Evolutionary conservation across 352 stramenopile genomes (phyloP), one percentile per base, ranked within the genome.

Genomic region (Phytophthora pinifolia): DNA sequence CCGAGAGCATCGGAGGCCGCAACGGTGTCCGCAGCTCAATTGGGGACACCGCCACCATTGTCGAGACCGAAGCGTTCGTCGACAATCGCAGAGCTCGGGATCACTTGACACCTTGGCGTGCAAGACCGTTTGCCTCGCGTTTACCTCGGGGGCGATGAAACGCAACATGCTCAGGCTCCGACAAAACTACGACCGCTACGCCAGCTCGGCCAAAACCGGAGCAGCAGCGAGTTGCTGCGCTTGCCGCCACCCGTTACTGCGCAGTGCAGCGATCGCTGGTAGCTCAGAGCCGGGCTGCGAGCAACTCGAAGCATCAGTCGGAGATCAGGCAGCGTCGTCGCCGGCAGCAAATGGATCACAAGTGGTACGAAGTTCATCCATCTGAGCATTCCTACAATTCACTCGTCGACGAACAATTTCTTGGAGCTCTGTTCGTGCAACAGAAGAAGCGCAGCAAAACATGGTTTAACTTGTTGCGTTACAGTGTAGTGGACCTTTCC

Each of bases 121-220:
- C 53, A 61, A 61, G 34, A 45, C 48, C 43, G 34, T 18, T 32
- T 45, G 51, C 31, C 20, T 14, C 32, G 22, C 29, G 29, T 35
- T 46, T 58, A 29, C 15, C 15, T 41, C 29, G 32, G 51, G 10
- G 34, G 32, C 51, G 6, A 33, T 66, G 58, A 66, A 66, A 66
- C 58, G 58, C 58, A 66, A 66, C 58, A 22, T 66, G 58, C 30
- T 51, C 39, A 20, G 46, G 42, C 10, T 10, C 27, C 58, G 58
- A 66, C 58, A 66, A 57, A 60, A 62, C 51, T 42, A 66, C 58
- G 27, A 62, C 37, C 33, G 32, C 52, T 45, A 51, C 44, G 58
- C 25, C 58, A 56, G 57, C 15, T 18, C 25, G 58, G 18, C 20
- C 37, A 66, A 44, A 66, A 66, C 51, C 52, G 52, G 58, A 66